These are phyloP conservation scores for Phialophora tarda DNA, from an alignment of 2,329 filamentous ascomycete genomes.

Conservation along the genomic window DNA sequence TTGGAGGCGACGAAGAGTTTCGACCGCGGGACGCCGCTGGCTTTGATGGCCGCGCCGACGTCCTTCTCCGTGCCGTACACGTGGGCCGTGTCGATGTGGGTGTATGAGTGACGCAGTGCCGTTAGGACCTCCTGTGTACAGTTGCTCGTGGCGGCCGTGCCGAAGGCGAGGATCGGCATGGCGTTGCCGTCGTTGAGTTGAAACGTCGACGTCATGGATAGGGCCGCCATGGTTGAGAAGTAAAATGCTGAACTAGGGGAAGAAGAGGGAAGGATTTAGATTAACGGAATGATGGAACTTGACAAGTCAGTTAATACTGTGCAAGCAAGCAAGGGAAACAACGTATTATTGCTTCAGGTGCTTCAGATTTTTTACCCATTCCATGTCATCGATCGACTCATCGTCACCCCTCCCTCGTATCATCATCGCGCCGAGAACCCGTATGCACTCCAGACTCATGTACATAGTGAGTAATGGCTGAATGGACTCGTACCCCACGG, in stretches of 20 bases:
- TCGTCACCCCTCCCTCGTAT: not conserved
- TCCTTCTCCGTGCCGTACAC: conserved; percentile 72
- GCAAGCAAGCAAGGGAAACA: not conserved
- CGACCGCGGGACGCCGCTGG: conserved; percentile 60
- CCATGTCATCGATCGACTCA: not conserved
- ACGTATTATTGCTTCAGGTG: not conserved
- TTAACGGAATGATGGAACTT: not conserved
- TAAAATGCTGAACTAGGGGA: not conserved
- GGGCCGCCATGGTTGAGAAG: not conserved
- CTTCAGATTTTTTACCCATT: not conserved
- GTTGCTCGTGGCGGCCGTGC: conserved; percentile 59
- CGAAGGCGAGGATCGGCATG: conserved; percentile 73
- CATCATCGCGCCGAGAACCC: not conserved
- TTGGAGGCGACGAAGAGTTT: conserved; percentile 77
- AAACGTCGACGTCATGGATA: conserved; percentile 48
- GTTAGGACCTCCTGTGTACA: conserved; percentile 42
- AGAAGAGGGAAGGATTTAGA: not conserved
- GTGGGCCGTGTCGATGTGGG: conserved; percentile 64
- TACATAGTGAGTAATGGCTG: not conserved
- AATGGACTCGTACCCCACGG: not conserved
- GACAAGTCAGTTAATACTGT: not conserved
- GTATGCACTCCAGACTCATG: not conserved
- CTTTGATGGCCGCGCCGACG: conserved; percentile 66
- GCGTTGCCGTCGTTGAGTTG: conserved; percentile 56
- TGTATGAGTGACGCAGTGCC: conserved; percentile 20